These are phyloP conservation scores for Acmispon strigosus DNA, from an alignment of 306 rosid species.

Conservation along the genomic window DNA sequence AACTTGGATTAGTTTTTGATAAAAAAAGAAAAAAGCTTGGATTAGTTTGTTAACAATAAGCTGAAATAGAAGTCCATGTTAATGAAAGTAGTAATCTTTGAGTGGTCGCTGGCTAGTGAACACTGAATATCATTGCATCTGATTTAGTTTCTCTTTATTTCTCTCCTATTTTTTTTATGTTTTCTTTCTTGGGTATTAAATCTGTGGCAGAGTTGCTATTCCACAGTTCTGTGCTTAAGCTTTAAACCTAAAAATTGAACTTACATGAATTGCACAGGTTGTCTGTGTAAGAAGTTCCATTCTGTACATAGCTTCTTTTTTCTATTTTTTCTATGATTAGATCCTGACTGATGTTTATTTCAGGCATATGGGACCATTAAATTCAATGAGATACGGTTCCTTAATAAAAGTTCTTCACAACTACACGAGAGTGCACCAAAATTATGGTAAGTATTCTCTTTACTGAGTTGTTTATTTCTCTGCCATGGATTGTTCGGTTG, in stretches of 20 bases:
- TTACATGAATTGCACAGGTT: neutral
- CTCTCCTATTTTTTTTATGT: neutral
- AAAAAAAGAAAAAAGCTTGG: neutral
- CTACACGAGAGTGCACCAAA: no score
- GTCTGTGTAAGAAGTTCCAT: neutral
- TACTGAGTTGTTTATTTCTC: no score
- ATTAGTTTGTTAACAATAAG: neutral
- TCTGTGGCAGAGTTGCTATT: constrained; percentile 1
- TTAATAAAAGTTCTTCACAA: no score
- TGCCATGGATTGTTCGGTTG: no score
- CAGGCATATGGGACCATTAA: constrained; percentile 35
- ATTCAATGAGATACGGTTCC: no score
- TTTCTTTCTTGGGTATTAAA: neutral
- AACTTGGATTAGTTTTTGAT: neutral
- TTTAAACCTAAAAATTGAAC: neutral
- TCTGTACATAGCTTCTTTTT: neutral
- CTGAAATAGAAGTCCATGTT: neutral
- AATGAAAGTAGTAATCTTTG: constrained; percentile 1
- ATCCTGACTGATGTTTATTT: constrained; percentile 12
- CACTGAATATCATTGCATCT: neutral
- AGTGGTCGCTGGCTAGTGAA: neutral
- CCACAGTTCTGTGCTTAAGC: neutral
- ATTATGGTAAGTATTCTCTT: no score
- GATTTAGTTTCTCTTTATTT: neutral
- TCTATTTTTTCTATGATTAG: constrained; percentile 9